Evolutionary conservation across 306 rosid species (phyloP).

Genomic region (Casuarina cunninghamiana): DNA sequence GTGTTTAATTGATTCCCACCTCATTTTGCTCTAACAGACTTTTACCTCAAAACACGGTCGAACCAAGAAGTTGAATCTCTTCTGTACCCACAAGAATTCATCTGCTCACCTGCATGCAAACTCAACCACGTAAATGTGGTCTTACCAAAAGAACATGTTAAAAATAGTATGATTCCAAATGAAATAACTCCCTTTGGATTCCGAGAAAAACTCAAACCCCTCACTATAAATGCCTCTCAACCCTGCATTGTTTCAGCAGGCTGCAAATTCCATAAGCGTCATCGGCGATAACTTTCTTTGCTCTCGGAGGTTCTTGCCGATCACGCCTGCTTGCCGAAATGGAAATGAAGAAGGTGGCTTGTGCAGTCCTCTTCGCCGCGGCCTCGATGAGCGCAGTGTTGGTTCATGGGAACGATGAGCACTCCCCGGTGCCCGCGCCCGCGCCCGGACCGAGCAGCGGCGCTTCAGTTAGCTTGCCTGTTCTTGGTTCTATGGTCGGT

Average conservation of each 20-base stretch:
- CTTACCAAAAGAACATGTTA: not conserved
- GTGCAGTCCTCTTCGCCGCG: not conserved
- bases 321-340: not conserved
- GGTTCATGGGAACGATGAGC: not conserved
- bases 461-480: not conserved
- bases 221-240: conserved; percentile 15
- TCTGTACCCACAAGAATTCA: not conserved
- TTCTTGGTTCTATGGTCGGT: conserved; percentile 8
- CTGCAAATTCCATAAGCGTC: conserved; percentile 11
- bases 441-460: not conserved
- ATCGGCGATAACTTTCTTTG: conserved; percentile 4
- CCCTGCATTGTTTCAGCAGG: not conserved
- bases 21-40: not conserved
- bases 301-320: conserved; percentile 1
- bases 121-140: not conserved
- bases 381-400: not conserved
- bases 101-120: not conserved
- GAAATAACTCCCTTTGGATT: not conserved
- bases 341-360: conserved; percentile 6
- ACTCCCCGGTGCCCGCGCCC: not conserved
- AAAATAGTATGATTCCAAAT: not conserved
- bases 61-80: not conserved
- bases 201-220: not conserved
- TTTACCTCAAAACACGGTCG: conserved; percentile 5
- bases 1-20: not conserved